Evolutionary conservation across 2,329 filamentous ascomycete genomes (phyloP).

Genomic region (Eutypella sp.): DNA sequence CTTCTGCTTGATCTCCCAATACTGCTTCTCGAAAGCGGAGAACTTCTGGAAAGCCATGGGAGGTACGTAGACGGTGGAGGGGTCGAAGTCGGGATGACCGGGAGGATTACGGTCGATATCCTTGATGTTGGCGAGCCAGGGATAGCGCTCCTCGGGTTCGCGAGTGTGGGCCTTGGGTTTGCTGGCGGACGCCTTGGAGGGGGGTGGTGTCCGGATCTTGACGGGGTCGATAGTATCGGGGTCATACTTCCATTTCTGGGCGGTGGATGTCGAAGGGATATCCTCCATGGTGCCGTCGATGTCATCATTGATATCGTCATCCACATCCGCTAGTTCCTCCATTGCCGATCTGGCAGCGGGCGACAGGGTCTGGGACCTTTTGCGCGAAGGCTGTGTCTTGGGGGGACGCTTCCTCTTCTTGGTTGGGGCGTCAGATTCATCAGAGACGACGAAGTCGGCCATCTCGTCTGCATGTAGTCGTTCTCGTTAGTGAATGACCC

Average conservation of each 20-base stretch:
- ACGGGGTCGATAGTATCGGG: conserved; percentile 39
- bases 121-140: conserved; percentile 80
- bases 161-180: conserved; percentile 71
- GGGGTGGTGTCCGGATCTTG: conserved; percentile 17
- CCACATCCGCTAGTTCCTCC: conserved; percentile 33
- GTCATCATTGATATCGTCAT: conserved; percentile 49
- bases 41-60: conserved; percentile 75
- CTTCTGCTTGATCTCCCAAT: conserved; percentile 99
- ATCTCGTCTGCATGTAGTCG: conserved; percentile 53
- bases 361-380: conserved; percentile 55
- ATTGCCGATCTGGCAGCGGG: conserved; percentile 31
- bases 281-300: conserved; percentile 53
- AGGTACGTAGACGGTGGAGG: conserved; percentile 85
- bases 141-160: conserved; percentile 80
- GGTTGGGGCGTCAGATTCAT: conserved; percentile 72
- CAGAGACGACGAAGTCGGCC: conserved; percentile 81
- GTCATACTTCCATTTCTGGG: conserved; percentile 73
- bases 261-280: conserved; percentile 61
- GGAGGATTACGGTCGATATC: conserved; percentile 80
- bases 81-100: conserved; percentile 84
- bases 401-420: conserved; percentile 72
- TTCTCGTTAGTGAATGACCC: not conserved
- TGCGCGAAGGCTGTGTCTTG: conserved; percentile 50
- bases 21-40: conserved; percentile 94
- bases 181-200: conserved; percentile 26